Evolutionary conservation across 768 basidiomycete genomes (phyloP).

Genomic region (Tulasnella sp.): DNA sequence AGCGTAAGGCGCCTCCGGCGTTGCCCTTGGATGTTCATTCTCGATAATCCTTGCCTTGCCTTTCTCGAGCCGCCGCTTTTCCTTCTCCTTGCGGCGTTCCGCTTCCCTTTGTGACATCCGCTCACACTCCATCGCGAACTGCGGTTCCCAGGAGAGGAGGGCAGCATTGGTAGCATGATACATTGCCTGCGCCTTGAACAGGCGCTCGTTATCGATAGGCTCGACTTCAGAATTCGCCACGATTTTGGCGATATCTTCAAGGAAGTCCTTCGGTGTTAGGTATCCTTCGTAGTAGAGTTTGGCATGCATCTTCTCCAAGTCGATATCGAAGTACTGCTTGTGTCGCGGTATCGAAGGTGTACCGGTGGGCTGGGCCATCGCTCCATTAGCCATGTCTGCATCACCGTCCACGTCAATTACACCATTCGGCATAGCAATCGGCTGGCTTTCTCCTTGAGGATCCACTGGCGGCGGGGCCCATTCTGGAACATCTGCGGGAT

Average conservation of each 20-base stretch:
- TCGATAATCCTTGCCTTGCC: constrained; percentile 17
- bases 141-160: constrained; percentile 72
- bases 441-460: not conserved
- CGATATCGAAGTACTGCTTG: constrained; percentile 61
- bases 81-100: constrained; percentile 40
- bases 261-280: constrained; percentile 77
- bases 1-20: constrained; percentile 24
- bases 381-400: constrained; percentile 1
- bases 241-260: constrained; percentile 42
- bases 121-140: constrained; percentile 72
- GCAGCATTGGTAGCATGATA: constrained; percentile 74
- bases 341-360: constrained; percentile 25
- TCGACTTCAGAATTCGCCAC: constrained; percentile 49
- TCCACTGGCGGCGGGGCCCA: constrained; percentile 8
- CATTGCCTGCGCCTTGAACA: constrained; percentile 82
- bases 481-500: constrained; percentile 13
- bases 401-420: constrained; percentile 8
- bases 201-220: constrained; percentile 68
- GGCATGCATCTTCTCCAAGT: constrained; percentile 81
- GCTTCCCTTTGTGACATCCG: constrained; percentile 65
- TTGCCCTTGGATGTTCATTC: not conserved
- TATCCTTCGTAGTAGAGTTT: constrained; percentile 79
- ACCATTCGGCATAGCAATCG: not conserved
- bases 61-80: constrained; percentile 26
- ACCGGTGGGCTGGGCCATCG: constrained; percentile 16